Conservation (phyloP, 1,284 basidiomycete genomes). For the Sutorius eximius region DNA sequence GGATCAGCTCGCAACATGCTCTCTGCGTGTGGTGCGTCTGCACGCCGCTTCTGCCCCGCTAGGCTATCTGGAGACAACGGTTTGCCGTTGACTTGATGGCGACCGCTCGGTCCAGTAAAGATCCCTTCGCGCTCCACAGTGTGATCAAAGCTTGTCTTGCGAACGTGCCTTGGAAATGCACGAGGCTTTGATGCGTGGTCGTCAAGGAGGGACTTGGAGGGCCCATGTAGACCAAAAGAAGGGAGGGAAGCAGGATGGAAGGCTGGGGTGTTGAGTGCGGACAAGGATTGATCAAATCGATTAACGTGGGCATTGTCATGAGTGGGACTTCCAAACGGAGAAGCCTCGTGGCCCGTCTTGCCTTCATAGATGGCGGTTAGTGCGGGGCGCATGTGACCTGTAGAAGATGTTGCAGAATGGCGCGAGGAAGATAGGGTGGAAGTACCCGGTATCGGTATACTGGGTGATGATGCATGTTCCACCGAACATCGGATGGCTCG, state of each 20-base stretch:
- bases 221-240: conserved; percentile 59
- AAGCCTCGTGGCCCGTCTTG: conserved; percentile 36
- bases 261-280: conserved; percentile 49
- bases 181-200: conserved; percentile 44
- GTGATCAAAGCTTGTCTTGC: conserved; percentile 92
- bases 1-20: conserved; percentile 76
- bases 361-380: conserved; percentile 61
- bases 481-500: conserved; percentile 25
- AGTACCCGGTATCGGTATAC: conserved; percentile 52
- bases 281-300: conserved; percentile 42
- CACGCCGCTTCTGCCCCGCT: conserved; percentile 70
- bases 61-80: conserved; percentile 62
- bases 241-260: conserved; percentile 70
- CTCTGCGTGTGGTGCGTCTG: conserved; percentile 71
- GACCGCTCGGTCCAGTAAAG: conserved; percentile 54
- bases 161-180: conserved; percentile 77
- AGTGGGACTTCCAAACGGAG: conserved; percentile 32
- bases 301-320: conserved; percentile 41
- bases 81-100: conserved; percentile 78
- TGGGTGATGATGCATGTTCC: conserved; percentile 36
- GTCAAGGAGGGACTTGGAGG: conserved; percentile 43
- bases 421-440: conserved; percentile 50
- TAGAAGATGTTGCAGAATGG: conserved; percentile 46
- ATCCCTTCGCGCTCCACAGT: conserved; percentile 72
- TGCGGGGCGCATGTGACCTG: conserved; percentile 38